Evolutionary conservation across 169 alveolate genomes (phyloP), one percentile per base, ranked within the genome.

Genomic region (Plasmodium relictum): DNA sequence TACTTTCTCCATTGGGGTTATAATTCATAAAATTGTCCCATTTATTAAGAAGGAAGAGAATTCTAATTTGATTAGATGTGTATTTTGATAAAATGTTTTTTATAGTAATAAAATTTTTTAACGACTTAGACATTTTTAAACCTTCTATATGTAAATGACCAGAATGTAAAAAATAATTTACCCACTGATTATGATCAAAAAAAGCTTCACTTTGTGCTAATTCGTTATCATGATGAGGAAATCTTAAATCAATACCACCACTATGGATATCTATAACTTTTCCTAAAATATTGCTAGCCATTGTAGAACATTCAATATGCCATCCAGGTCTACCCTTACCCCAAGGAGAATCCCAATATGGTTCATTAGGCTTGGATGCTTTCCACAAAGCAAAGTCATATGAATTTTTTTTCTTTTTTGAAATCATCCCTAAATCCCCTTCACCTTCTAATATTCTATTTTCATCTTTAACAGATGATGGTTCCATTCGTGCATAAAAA

Each of bases 151-250:
- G 99, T 71, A 99, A 94, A 94, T 98, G 99, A 0, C 99, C 99
- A 14, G 99, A 96, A 92, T 99, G 99, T 20, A 98, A 83, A 89
- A 98, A 99, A 93, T 99, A 98, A 92, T 99, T 98, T 26, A 98
- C 98, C 99, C 99, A 97, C 85, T 96, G 94, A 93, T 94, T 92
- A 62, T 95, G 94, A 69, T 97, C 99, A 89, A 95, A 96, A 92
- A 95, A 98, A 8, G 99, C 99, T 91, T 99, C 99, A 87, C 98
- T 94, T 94, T 99, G 99, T 20, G 99, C 99, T 16, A 99, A 95
- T 89, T 98, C 99, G 88, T 99, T 99, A 88, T 98, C 99, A 93
- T 99, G 99, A 90, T 99, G 99, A 16, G 99, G 99, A 93, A 98
- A 98, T 87, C 98, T 96, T 58, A 99, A 94, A 94, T 99, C 99